A percentile compares a stretch with the other conserved stretches of the same genome.
These are phyloP conservation scores for Ophiorrhiza pumila DNA, from an alignment of 257 asterid species.

Conservation along the genomic window DNA sequence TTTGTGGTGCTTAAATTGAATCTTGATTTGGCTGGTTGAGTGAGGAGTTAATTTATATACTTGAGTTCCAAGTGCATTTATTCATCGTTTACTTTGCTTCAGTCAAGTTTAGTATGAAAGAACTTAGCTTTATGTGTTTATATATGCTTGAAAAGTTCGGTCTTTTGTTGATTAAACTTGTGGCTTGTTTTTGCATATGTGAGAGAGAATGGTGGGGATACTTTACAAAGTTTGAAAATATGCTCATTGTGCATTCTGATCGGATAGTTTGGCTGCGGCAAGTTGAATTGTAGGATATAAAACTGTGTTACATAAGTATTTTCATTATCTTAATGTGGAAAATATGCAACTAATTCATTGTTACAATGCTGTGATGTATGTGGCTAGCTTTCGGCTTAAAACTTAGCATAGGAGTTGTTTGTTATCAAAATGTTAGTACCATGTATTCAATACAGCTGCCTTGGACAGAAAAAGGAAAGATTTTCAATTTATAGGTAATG, in stretches of 20 bases:
- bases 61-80: background rate
- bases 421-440: background rate
- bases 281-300: background rate
- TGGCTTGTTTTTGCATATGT: no score
- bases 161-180: no score
- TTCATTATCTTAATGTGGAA: background rate
- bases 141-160: background rate
- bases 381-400: background rate
- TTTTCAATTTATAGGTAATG: background rate
- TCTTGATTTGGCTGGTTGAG: background rate
- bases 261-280: background rate
- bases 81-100: no score
- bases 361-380: background rate
- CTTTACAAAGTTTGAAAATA: no score
- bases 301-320: background rate
- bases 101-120: no score
- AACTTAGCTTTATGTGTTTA: background rate
- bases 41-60: background rate
- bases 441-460: background rate
- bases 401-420: background rate
- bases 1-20: no score
- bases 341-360: background rate
- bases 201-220: background rate
- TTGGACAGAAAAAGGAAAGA: background rate
- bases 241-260: background rate